These are phyloP conservation scores for Exophiala aquamarina DNA, from an alignment of 2,329 filamentous ascomycete species.

Conservation along the genomic window DNA sequence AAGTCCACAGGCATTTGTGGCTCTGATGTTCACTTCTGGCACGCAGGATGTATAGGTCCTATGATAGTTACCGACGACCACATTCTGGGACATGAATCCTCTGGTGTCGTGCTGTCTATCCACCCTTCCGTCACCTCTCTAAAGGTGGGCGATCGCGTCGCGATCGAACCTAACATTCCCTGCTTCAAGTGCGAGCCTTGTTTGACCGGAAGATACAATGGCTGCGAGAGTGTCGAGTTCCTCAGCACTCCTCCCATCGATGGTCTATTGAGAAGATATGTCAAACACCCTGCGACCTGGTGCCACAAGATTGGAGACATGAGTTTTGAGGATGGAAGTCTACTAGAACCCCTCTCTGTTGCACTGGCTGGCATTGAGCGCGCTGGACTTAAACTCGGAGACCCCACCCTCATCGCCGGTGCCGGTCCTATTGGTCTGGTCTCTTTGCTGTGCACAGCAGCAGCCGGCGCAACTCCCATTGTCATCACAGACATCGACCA, in stretches of 20 bases:
- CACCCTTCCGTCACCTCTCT: conserved; percentile 73
- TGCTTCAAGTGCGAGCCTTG: conserved; percentile 90
- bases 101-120: conserved; percentile 72
- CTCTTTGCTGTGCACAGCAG: conserved; percentile 77
- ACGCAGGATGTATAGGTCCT: conserved; percentile 88
- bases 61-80: conserved; percentile 90
- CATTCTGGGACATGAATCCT: conserved; percentile 93
- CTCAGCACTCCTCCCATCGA: conserved; percentile 86
- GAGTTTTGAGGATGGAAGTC: conserved; percentile 85
- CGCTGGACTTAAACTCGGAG: conserved; percentile 76
- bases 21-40: conserved; percentile 97
- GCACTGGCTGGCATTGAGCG: conserved; percentile 85
- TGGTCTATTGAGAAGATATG: conserved; percentile 84
- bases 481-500: conserved; percentile 95
- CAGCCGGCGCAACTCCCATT: conserved; percentile 85
- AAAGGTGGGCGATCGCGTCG: conserved; percentile 84
- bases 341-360: conserved; percentile 88
- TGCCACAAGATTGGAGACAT: conserved; percentile 95
- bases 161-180: conserved; percentile 90
- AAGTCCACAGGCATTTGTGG: conserved; percentile 97
- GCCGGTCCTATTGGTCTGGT: conserved; percentile 93
- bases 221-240: conserved; percentile 82
- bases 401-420: conserved; percentile 85
- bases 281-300: conserved; percentile 92
- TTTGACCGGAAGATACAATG: conserved; percentile 90